Base-by-base conservation (phyloP, 768 basidiomycete genomes). In the Leucosporidium yakuticum region DNA sequence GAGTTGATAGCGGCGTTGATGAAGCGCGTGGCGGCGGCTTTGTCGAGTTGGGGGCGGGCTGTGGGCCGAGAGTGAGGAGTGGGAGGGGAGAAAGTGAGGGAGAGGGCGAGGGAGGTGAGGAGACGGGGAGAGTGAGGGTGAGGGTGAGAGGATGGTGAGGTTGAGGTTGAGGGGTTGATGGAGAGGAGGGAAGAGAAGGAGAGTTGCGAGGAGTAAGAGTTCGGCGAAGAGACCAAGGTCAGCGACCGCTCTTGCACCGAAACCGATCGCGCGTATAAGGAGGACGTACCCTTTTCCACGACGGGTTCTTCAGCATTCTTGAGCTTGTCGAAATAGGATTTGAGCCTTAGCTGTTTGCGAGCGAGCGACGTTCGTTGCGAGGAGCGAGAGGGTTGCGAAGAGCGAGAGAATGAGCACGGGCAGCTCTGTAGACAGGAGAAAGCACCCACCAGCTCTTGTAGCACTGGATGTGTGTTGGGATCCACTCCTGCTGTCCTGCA, bases 301-400 rank as follows among this genome's bases (percentile, higher is more conserved):
- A 27, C n/a, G 17, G 51, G 51, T 15, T 23, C 14, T 15, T 53
- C 51, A 8, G 51, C 51, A 9, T 23, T 27, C 68, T 85, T 83
- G 62, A 92, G 88, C 76, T 92, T 93, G 69, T 85, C 85, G 79
- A 92, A 92, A 78, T 93, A 92, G 69, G 85, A 82, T 34, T 85
- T 83, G 17, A 92, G 83, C 75, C 90, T 83, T 70, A 88, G 87
- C 90, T 73, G 61, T 15, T n/a, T n/a, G n/a, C 8, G 36, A 21
- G 19, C 17, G 11, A 2, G 19, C 19, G 20, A 14, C 14, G n/a
- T 25, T 12, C 34, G 12, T 36, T 15, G 39, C 39, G 39, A 29
- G 2, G 27, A 19, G 14, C 11, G 17, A 57, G 29, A 23, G 23
- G 56, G 6, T 21, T 11, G 27, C 32, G 23, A n/a, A 8, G 56